phyloP scores from a whole-genome alignment of 2,329 filamentous ascomycete species.

The Ciborinia camelliae region DNA sequence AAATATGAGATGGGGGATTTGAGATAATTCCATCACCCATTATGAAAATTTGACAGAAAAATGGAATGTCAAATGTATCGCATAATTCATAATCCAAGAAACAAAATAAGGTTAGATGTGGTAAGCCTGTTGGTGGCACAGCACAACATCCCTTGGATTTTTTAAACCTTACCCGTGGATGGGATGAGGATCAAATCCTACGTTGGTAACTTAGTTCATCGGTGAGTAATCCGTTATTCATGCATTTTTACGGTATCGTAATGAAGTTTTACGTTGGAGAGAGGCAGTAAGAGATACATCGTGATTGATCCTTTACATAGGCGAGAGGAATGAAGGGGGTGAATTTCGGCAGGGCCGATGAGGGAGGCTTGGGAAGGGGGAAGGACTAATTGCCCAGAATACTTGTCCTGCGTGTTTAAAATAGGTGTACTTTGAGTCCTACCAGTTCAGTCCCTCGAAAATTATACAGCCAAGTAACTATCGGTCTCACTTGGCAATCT shows the following conservation, averaged over 20 bases:
- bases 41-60: too few species aligned
- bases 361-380: background rate
- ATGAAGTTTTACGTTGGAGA: background rate
- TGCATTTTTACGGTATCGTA: background rate
- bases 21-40: too few species aligned
- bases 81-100: background rate
- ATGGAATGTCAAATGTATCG: too few species aligned
- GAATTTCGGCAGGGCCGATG: background rate
- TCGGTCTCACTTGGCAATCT: background rate
- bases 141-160: background rate
- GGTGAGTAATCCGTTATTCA: background rate
- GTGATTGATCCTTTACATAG: background rate
- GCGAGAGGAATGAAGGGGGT: background rate
- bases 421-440: background rate
- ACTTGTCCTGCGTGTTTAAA: background rate
- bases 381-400: background rate
- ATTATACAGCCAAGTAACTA: background rate
- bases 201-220: background rate
- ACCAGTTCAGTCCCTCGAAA: background rate
- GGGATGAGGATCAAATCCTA: background rate
- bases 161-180: background rate
- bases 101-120: slow-evolving; percentile 2
- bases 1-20: too few species aligned
- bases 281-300: background rate
- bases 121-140: slow-evolving; percentile 11